Evolutionary conservation across 2,329 filamentous ascomycete genomes (phyloP).

Genomic region (Penicillium sp.): DNA sequence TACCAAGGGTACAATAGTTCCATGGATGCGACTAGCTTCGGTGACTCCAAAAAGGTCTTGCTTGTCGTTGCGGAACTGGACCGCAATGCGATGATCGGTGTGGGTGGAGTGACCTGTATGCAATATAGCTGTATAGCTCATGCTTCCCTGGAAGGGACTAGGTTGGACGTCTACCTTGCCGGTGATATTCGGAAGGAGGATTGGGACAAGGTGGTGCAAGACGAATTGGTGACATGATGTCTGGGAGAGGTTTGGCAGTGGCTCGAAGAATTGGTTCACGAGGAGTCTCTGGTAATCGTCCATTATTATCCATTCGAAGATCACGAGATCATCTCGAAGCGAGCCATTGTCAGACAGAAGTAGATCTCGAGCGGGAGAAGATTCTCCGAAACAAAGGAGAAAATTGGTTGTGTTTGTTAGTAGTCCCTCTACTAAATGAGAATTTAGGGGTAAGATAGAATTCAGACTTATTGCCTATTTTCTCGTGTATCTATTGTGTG

Average conservation of each 20-base stretch:
- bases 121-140: constrained; percentile 16
- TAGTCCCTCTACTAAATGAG: too few species aligned
- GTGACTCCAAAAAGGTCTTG: constrained; percentile 11
- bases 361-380: too few species aligned
- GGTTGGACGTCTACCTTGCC: constrained; percentile 10
- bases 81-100: constrained; percentile 6
- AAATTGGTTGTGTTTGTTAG: too few species aligned
- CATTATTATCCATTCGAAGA: too few species aligned
- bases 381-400: too few species aligned
- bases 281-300: constrained; percentile 11
- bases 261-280: constrained; percentile 11
- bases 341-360: too few species aligned
- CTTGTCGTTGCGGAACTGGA: constrained; percentile 12
- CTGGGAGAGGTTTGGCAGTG: constrained; percentile 13
- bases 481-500: too few species aligned
- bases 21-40: constrained; percentile 9
- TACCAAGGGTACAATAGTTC: constrained; percentile 12
- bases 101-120: constrained; percentile 7
- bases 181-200: constrained; percentile 8
- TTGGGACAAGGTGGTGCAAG: constrained; percentile 10
- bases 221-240: constrained; percentile 12
- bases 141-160: constrained; percentile 12
- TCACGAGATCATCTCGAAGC: too few species aligned
- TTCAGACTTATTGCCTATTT: too few species aligned
- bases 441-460: too few species aligned